These are phyloP conservation scores for Amanita fuliginea DNA, from an alignment of 768 basidiomycete species.

Conservation along the genomic window DNA sequence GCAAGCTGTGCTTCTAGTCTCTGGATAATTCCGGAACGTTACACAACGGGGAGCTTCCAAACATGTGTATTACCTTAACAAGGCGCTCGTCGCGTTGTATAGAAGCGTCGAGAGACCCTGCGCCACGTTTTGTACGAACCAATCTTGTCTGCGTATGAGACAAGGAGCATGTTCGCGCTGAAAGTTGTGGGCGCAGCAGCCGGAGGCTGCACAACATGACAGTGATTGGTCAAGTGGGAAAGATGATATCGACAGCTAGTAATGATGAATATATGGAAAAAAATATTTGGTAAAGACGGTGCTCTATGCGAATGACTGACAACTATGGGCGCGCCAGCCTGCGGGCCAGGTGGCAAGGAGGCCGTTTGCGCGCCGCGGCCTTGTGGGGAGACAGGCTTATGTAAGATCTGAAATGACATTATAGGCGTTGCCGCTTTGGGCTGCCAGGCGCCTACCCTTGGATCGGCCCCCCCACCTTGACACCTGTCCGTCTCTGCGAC, in stretches of 20 bases:
- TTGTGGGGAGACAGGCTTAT: neutral
- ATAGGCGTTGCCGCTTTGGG: slow-evolving; percentile 6
- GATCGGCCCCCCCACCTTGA: slow-evolving; percentile 5
- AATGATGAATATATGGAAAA: no score
- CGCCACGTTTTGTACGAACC: slow-evolving; percentile 13
- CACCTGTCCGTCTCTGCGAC: slow-evolving; percentile 3
- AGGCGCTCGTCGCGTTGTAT: slow-evolving; percentile 17
- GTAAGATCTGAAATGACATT: slow-evolving; percentile 8
- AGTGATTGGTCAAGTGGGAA: neutral
- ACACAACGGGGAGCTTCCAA: neutral
- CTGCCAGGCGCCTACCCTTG: slow-evolving; percentile 7
- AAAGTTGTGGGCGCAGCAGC: neutral
- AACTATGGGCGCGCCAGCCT: neutral
- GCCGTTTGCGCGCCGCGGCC: neutral
- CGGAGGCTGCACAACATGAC: neutral
- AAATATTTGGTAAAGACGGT: neutral
- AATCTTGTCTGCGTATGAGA: slow-evolving; percentile 9
- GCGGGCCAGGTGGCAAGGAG: neutral
- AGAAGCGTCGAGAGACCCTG: slow-evolving; percentile 6
- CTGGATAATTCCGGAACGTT: slow-evolving; percentile 8
- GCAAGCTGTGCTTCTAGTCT: slow-evolving; percentile 19
- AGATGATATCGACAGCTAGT: neutral
- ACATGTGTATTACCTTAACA: slow-evolving; percentile 11
- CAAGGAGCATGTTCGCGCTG: neutral
- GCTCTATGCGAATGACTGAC: neutral